These are phyloP conservation scores for Brassica nigra DNA, from an alignment of 345 rosid genomes.

Conservation along the genomic window DNA sequence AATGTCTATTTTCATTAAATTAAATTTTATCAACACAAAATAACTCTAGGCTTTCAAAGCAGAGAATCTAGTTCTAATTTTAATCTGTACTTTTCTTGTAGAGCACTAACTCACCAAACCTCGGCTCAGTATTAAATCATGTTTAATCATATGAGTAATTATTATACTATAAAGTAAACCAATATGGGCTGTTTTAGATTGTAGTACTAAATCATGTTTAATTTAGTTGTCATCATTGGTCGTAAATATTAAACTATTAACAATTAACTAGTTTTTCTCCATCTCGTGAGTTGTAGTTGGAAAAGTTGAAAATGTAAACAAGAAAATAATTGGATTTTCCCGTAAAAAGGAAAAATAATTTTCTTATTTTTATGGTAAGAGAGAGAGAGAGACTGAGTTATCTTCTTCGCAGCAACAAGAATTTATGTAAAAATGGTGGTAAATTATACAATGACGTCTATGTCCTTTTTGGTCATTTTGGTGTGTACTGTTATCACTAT, in stretches of 20 bases:
- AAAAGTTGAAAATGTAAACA: neutral
- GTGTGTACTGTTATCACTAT: neutral
- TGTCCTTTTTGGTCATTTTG: conserved; percentile 6
- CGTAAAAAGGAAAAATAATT: neutral
- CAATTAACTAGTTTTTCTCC: neutral
- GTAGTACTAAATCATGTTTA: too few species aligned
- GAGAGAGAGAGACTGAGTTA: neutral
- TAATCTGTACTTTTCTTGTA: neutral
- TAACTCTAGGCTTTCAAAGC: neutral
- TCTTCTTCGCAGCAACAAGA: conserved; percentile 29
- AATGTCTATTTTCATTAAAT: neutral
- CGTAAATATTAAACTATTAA: neutral
- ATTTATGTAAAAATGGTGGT: conserved; percentile 20
- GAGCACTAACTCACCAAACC: too few species aligned
- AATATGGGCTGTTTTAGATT: neutral
- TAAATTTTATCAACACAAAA: too few species aligned
- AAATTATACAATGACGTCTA: neutral
- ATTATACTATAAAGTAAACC: neutral
- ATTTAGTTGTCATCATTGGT: neutral
- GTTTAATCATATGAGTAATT: neutral
- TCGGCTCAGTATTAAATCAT: neutral
- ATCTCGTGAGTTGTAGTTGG: neutral
- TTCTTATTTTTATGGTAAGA: neutral
- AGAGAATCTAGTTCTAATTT: neutral
- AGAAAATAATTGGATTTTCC: neutral